phyloP scores from a whole-genome alignment of 208 protist genomes.

The Crithidia thermophila region DNA sequence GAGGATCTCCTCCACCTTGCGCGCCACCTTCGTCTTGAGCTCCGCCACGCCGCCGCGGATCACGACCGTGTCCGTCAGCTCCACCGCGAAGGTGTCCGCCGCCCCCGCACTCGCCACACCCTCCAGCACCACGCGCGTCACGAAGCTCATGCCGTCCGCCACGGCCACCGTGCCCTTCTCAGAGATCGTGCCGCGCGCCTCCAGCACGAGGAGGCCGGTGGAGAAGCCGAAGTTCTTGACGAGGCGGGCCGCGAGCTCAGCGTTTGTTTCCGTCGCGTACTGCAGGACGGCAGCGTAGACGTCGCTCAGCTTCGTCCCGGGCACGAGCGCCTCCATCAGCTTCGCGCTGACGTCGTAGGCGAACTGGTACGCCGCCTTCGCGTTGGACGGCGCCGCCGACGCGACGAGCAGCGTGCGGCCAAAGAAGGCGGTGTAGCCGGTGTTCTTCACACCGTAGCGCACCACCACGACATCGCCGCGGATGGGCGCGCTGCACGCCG shows the following conservation, averaged over 20 bases:
- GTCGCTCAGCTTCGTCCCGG: slow-evolving; percentile 57
- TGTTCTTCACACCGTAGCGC: slow-evolving; percentile 80
- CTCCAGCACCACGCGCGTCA: slow-evolving; percentile 79
- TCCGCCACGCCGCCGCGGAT: slow-evolving; percentile 60
- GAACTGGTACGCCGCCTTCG: slow-evolving; percentile 79
- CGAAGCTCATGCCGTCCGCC: slow-evolving; percentile 82
- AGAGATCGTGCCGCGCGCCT: slow-evolving; percentile 80
- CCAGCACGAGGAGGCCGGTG: slow-evolving; percentile 83
- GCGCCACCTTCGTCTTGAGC: slow-evolving; percentile 74
- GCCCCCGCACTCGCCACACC: slow-evolving; percentile 36
- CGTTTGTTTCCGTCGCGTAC: slow-evolving; percentile 52
- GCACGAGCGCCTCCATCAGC: slow-evolving; percentile 59
- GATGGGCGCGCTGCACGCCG: slow-evolving; percentile 45
- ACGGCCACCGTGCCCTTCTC: slow-evolving; percentile 72
- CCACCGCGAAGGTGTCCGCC: slow-evolving; percentile 51
- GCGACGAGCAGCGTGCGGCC: slow-evolving; percentile 81
- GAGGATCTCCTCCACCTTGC: slow-evolving; percentile 72
- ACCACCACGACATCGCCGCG: slow-evolving; percentile 73
- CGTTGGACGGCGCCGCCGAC: slow-evolving; percentile 54
- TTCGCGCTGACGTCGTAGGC: slow-evolving; percentile 73
- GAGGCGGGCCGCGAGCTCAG: slow-evolving; percentile 49
- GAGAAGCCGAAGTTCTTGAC: slow-evolving; percentile 77
- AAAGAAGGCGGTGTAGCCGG: slow-evolving; percentile 79
- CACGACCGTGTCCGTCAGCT: slow-evolving; percentile 86
- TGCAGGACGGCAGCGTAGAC: slow-evolving; percentile 60